Percentiles rank a stretch among this genome's conserved stretches.
These are phyloP conservation scores for Colletotrichum magnum DNA, from an alignment of 2,329 filamentous ascomycete genomes.

Conservation along the genomic window DNA sequence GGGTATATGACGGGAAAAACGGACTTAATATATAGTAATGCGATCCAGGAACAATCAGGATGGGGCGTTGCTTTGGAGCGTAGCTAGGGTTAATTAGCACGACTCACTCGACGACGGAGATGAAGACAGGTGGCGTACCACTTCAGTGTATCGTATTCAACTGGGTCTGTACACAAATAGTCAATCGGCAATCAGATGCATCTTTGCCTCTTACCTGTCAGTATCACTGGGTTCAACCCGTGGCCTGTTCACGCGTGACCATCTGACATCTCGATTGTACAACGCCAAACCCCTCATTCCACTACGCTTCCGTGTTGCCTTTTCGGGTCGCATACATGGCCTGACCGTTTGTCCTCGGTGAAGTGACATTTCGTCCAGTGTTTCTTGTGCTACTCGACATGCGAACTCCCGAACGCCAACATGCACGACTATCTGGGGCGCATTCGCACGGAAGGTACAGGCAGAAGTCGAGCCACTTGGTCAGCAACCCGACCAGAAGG, in stretches of 20 bases:
- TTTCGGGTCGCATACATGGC: constrained; percentile 23
- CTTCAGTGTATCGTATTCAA: constrained; percentile 16
- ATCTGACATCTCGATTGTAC: neutral
- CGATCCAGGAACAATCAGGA: constrained; percentile 37
- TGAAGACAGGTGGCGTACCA: constrained; percentile 14
- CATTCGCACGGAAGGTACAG: neutral
- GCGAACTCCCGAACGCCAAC: constrained; percentile 2
- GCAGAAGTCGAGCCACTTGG: neutral
- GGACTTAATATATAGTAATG: constrained; percentile 40
- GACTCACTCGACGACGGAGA: constrained; percentile 13
- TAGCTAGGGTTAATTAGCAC: constrained; percentile 28
- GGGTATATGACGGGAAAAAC: constrained; percentile 38
- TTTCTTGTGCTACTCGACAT: constrained; percentile 12
- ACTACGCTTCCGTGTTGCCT: constrained; percentile 4
- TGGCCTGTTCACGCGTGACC: neutral
- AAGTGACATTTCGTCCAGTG: constrained; percentile 1
- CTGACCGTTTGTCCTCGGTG: constrained; percentile 18
- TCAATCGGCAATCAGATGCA: constrained; percentile 24
- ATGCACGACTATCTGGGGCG: constrained; percentile 12
- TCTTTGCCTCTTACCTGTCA: constrained; percentile 11
- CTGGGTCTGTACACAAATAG: constrained; percentile 24
- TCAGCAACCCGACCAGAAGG: too few species aligned
- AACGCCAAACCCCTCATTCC: neutral
- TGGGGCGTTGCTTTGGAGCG: constrained; percentile 32
- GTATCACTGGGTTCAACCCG: neutral